These are phyloP conservation scores for Nemania serpens DNA, from an alignment of 2,329 filamentous ascomycete genomes.

Conservation along the genomic window DNA sequence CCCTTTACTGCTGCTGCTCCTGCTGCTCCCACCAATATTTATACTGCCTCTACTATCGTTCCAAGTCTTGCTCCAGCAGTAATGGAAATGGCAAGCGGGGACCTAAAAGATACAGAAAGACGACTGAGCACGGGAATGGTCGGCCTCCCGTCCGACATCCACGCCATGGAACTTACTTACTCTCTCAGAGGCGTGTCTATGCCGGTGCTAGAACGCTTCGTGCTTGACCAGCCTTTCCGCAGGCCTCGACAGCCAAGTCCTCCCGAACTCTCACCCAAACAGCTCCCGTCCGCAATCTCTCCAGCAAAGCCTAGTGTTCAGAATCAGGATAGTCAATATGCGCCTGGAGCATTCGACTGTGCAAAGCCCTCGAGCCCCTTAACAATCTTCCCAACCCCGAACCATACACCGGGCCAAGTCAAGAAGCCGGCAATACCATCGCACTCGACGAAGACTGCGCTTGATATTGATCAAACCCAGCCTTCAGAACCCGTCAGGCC, in stretches of 20 bases:
- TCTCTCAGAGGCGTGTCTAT: constrained; percentile 42
- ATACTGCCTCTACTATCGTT: neutral
- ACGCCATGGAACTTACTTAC: constrained; percentile 37
- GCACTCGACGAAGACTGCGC: constrained; percentile 1
- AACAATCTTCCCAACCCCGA: constrained; percentile 13
- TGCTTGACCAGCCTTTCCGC: constrained; percentile 37
- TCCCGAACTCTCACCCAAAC: constrained; percentile 45
- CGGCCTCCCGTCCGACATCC: constrained; percentile 36
- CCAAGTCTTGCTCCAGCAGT: constrained; percentile 8
- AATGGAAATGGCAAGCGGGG: constrained; percentile 9
- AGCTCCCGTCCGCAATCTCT: constrained; percentile 36
- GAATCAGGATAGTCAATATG: neutral
- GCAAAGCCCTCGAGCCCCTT: constrained; percentile 2
- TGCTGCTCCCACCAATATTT: too few species aligned
- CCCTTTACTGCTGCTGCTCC: neutral
- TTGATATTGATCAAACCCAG: constrained; percentile 10
- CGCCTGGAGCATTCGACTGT: neutral
- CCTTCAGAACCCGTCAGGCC: constrained; percentile 9
- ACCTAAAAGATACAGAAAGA: constrained; percentile 34
- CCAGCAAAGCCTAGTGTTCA: constrained; percentile 16
- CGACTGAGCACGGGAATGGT: constrained; percentile 43
- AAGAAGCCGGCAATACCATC: constrained; percentile 13
- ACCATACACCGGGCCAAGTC: constrained; percentile 9
- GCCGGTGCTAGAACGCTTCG: constrained; percentile 43
- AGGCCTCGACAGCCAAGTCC: constrained; percentile 36